Evolutionary conservation across 2,329 filamentous ascomycete genomes (phyloP).

Genomic region (Bipolaris oryzae): DNA sequence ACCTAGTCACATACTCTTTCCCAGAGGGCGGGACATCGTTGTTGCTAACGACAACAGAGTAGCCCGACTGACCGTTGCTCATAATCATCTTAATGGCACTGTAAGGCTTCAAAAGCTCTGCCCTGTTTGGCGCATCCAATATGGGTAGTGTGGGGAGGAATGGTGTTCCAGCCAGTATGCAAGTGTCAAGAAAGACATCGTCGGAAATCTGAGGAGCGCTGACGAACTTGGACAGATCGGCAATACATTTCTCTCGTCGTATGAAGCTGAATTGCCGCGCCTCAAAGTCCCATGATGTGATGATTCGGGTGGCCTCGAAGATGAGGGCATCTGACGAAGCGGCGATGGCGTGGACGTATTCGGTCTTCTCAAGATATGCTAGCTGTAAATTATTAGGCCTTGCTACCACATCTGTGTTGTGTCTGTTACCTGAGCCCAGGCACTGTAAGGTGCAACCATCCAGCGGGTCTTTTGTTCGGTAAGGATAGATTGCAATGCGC

Average conservation of each 20-base stretch:
- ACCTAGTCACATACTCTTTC: constrained; percentile 81
- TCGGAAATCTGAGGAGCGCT: constrained; percentile 61
- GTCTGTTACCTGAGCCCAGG: constrained; percentile 74
- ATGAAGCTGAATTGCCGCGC: constrained; percentile 67
- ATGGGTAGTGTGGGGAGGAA: constrained; percentile 81
- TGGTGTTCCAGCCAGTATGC: constrained; percentile 80
- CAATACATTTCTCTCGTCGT: constrained; percentile 71
- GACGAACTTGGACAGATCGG: constrained; percentile 59
- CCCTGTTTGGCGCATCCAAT: constrained; percentile 66
- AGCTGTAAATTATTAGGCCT: constrained; percentile 58
- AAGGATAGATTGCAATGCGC: constrained; percentile 76
- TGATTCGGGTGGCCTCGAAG: constrained; percentile 79
- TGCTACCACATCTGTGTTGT: background rate
- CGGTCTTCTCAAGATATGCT: constrained; percentile 75
- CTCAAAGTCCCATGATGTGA: constrained; percentile 73
- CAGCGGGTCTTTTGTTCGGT: constrained; percentile 73
- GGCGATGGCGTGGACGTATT: constrained; percentile 72
- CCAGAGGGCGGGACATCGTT: constrained; percentile 78
- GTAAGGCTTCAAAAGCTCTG: constrained; percentile 65
- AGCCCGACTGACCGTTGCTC: constrained; percentile 68
- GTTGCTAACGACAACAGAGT: constrained; percentile 75
- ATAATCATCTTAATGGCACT: constrained; percentile 81
- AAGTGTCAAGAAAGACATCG: constrained; percentile 80
- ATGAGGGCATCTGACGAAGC: constrained; percentile 84
- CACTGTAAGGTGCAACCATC: constrained; percentile 84